A percentile compares a stretch with the other conserved stretches of the same genome.
Evolutionary conservation across 768 basidiomycete species (phyloP).

Genomic region (Mycena kentingensis): DNA sequence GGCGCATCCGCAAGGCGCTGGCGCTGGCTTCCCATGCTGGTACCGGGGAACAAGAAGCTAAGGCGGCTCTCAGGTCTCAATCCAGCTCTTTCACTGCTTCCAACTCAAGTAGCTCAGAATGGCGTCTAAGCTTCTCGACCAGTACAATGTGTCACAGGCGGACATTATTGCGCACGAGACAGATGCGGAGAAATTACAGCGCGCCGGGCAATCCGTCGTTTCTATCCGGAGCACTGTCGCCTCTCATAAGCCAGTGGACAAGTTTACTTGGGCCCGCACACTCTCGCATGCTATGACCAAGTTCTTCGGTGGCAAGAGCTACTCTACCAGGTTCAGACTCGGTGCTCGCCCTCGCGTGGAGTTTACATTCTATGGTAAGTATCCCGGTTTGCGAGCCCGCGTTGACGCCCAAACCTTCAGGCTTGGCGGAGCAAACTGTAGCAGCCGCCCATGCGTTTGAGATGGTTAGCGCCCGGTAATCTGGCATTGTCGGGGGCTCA

Average conservation of each 20-base stretch:
- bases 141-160: constrained; percentile 32
- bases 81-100: neutral
- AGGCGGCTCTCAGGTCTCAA: constrained; percentile 24
- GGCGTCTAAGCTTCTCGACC: constrained; percentile 28
- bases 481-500: constrained; percentile 11
- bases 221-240: constrained; percentile 19
- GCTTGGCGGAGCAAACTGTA: constrained; percentile 29
- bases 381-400: no score
- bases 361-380: constrained; percentile 28
- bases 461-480: constrained; percentile 5
- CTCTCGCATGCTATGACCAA: constrained; percentile 22
- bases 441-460: constrained; percentile 30
- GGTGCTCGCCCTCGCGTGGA: constrained; percentile 9
- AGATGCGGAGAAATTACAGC: constrained; percentile 28
- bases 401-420: constrained; percentile 6
- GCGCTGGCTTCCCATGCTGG: constrained; percentile 21
- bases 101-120: constrained; percentile 13
- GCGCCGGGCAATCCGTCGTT: constrained; percentile 25
- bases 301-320: constrained; percentile 31
- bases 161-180: constrained; percentile 29
- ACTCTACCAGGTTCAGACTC: no score
- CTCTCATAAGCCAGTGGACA: constrained; percentile 2
- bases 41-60: constrained; percentile 27
- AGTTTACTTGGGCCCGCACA: constrained; percentile 19
- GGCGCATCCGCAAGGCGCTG: constrained; percentile 22